Evolutionary conservation across 1,284 basidiomycete genomes (phyloP).

Genomic region (Ceraceosorus guamensis): DNA sequence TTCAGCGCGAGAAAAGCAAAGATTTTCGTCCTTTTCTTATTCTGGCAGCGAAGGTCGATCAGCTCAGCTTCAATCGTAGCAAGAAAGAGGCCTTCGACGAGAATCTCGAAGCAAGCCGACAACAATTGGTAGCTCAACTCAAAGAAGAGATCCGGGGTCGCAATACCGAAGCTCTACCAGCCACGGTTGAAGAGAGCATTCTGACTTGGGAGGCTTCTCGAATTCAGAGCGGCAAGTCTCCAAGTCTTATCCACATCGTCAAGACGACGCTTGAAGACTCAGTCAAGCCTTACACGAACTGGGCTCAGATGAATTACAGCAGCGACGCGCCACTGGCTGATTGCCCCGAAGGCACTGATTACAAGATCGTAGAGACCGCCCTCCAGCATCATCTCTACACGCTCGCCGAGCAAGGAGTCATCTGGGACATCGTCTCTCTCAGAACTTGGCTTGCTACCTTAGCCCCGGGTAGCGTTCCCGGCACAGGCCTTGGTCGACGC

Average conservation of each 20-base stretch:
- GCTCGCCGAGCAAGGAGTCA: neutral
- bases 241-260: neutral
- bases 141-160: neutral
- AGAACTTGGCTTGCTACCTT: neutral
- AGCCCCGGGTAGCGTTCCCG: neutral
- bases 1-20: neutral
- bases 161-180: too few relatives aligned
- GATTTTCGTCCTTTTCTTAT: neutral
- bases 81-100: neutral
- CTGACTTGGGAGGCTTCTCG: neutral
- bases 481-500: neutral
- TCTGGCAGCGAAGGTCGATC: neutral
- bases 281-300: neutral
- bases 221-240: neutral
- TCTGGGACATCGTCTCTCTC: neutral
- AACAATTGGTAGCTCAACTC: neutral
- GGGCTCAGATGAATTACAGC: neutral
- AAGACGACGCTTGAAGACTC: neutral
- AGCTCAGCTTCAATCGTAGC: neutral
- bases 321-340: neutral
- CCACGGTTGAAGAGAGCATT: neutral
- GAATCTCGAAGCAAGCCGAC: neutral
- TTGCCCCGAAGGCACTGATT: neutral
- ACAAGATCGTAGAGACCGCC: neutral
- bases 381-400: neutral